Conservation (phyloP, 2,329 filamentous ascomycete genomes). For the Bipolaris sorokiniana region DNA sequence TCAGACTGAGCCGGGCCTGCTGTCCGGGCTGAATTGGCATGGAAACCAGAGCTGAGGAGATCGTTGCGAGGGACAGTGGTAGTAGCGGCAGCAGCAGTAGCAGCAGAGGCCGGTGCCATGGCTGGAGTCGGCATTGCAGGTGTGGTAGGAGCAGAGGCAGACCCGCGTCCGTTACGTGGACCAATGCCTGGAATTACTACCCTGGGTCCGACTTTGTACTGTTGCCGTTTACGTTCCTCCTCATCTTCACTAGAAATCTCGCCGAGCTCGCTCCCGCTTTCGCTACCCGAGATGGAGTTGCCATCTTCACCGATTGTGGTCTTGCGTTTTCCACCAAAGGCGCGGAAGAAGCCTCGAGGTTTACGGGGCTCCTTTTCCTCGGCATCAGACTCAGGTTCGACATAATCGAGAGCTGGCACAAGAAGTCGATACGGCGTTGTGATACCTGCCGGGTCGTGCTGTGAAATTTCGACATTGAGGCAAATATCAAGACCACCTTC, state of each 20-base stretch:
- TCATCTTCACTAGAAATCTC: slow-evolving; percentile 40
- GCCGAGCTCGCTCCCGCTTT: slow-evolving; percentile 35
- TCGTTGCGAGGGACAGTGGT: slow-evolving; percentile 19
- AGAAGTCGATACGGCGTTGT: slow-evolving; percentile 87
- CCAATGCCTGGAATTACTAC: slow-evolving; percentile 40
- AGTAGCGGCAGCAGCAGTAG: background rate
- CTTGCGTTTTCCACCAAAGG: slow-evolving; percentile 32
- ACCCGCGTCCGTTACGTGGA: slow-evolving; percentile 30
- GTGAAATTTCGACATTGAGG: slow-evolving; percentile 86
- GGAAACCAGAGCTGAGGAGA: slow-evolving; percentile 32
- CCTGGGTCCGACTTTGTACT: slow-evolving; percentile 45
- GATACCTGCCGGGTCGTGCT: slow-evolving; percentile 83
- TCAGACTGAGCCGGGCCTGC: slow-evolving; percentile 17
- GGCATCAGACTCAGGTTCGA: slow-evolving; percentile 22
- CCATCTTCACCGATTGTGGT: slow-evolving; percentile 44
- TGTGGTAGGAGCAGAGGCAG: slow-evolving; percentile 21
- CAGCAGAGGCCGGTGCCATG: background rate
- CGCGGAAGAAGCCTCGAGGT: slow-evolving; percentile 35
- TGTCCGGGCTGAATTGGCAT: slow-evolving; percentile 30
- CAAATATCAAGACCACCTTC: slow-evolving; percentile 85
- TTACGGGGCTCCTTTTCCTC: slow-evolving; percentile 35
- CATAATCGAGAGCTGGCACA: slow-evolving; percentile 73
- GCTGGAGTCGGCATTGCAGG: background rate
- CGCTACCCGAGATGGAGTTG: slow-evolving; percentile 35
- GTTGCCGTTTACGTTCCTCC: slow-evolving; percentile 38